Conservation (phyloP, 2,329 filamentous ascomycete species). For the Neonectria faginata region DNA sequence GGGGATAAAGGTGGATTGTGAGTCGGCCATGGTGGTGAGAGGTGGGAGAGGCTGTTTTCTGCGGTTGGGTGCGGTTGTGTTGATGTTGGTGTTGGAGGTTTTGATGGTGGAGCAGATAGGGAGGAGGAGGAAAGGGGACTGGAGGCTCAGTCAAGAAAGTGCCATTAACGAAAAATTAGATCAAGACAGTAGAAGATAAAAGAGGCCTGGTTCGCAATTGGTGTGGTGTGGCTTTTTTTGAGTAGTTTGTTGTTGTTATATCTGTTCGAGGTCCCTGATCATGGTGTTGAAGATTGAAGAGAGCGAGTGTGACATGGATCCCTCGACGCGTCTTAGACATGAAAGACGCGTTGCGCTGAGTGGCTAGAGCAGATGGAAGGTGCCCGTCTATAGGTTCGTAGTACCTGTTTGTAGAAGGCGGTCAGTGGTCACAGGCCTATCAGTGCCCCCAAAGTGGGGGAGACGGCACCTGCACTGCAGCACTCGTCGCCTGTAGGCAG, state of each 20-base stretch:
- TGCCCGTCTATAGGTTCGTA: too few relatives aligned
- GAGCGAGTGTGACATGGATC: neutral
- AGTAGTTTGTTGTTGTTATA: neutral
- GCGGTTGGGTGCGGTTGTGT: slow-evolving; percentile 16
- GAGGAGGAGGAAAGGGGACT: neutral
- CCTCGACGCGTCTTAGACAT: slow-evolving; percentile 26
- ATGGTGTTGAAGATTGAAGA: slow-evolving; percentile 9
- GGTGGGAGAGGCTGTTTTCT: neutral
- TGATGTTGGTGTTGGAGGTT: neutral
- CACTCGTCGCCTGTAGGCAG: too few relatives aligned
- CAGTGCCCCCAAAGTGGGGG: slow-evolving; percentile 8
- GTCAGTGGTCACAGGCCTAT: slow-evolving; percentile 1
- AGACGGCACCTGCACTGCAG: slow-evolving; percentile 2
- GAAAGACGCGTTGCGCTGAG: slow-evolving; percentile 18
- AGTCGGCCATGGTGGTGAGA: slow-evolving; percentile 22
- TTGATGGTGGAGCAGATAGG: neutral
- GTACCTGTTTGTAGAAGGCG: neutral
- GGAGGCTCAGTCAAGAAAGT: neutral
- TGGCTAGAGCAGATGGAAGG: neutral
- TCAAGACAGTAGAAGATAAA: too few relatives aligned
- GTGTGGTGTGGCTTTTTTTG: neutral
- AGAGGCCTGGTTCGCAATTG: neutral
- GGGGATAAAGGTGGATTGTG: slow-evolving; percentile 65
- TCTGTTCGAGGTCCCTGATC: neutral
- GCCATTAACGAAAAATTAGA: neutral